Conservation (phyloP, 164 flowering plant genomes). For the Umbellularia californica region DNA sequence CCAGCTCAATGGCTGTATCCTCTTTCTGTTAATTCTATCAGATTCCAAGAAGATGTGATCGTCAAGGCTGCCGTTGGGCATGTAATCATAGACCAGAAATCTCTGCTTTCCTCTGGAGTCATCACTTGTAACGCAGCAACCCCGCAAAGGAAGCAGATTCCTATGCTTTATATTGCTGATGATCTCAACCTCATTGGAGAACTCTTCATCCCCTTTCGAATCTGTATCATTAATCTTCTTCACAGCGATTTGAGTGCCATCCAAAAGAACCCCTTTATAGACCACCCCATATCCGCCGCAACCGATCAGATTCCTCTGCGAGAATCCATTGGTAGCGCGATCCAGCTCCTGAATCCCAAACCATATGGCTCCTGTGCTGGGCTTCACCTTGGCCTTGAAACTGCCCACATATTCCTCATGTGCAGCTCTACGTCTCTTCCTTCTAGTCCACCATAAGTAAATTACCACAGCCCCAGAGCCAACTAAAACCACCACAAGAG, state of each 20-base stretch:
- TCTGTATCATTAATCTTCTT: conserved; percentile 45
- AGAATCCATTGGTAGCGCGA: conserved; percentile 56
- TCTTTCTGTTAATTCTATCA: background rate
- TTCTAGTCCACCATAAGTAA: conserved; percentile 36
- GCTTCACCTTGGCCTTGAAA: conserved; percentile 28
- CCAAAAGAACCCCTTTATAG: conserved; percentile 49
- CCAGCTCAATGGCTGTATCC: conserved; percentile 25
- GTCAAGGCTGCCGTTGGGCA: conserved; percentile 52
- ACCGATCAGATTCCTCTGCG: conserved; percentile 55
- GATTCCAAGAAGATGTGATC: conserved; percentile 24
- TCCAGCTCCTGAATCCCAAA: conserved; percentile 59
- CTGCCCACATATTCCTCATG: conserved; percentile 8
- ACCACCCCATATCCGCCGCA: conserved; percentile 64
- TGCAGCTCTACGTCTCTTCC: conserved; percentile 2
- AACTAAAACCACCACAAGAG: conserved; percentile 33
- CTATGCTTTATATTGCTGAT: conserved; percentile 63
- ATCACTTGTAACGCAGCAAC: conserved; percentile 43
- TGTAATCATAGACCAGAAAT: conserved; percentile 51
- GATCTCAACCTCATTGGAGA: conserved; percentile 69
- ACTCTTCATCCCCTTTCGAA: conserved; percentile 54
- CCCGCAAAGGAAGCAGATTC: conserved; percentile 61
- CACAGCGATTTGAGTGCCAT: conserved; percentile 60
- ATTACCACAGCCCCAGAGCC: conserved; percentile 25
- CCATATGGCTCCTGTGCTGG: conserved; percentile 56
- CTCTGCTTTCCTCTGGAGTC: conserved; percentile 30